Base-by-base conservation (phyloP, 139 green algal species). In the Tetradesmus obliquus region DNA sequence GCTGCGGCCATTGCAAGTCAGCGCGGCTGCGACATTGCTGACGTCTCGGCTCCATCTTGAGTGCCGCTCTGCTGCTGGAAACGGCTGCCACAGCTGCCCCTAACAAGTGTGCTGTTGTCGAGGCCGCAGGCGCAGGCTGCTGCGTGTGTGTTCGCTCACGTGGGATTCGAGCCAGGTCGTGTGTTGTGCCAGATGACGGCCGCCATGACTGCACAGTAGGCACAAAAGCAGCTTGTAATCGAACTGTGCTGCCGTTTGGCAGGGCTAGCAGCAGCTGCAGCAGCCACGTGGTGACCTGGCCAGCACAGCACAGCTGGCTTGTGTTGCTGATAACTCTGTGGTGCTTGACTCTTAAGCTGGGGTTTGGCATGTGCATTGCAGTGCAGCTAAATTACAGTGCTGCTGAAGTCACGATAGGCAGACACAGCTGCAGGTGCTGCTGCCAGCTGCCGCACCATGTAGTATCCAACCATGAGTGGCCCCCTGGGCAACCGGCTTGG, bases 391-490 rank as follows among this genome's bases (percentile, higher is more conserved):
- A 72, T 10, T 72, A 72, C 12, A 13, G 60, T 19, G 10, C 12
- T 22, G 9, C 6, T 82, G n/a, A 20, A 53, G 74, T 54, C 3
- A 82, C n/a, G n/a, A 45, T 9, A 13, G 1, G 22, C 74, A 54
- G 20, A 1, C 2, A 9, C 74, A 54, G 74, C 74, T 82, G 69
- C 69, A 32, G 69, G 9, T 79, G 69, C 19, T 79, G 9, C 9
- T 22, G 12, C 9, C 69, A 32, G 69, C 69, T 79, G 69, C 12
- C 24, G 3, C n/a, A 51, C 24, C 74, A 82, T 82, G 57, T 93
- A 95, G 88, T 95, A 95, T 0, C 45, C 93, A 54, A 83, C 66
- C 54, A 83, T 69, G 69, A 88, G 55, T 5, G 82, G 82, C 0
- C 82, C 82, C 15, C 15, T 45, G 22, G 84, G 84, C 60, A 89